Base-by-base conservation (phyloP, 148 eudicot species). In the Persicaria maculosa region DNA sequence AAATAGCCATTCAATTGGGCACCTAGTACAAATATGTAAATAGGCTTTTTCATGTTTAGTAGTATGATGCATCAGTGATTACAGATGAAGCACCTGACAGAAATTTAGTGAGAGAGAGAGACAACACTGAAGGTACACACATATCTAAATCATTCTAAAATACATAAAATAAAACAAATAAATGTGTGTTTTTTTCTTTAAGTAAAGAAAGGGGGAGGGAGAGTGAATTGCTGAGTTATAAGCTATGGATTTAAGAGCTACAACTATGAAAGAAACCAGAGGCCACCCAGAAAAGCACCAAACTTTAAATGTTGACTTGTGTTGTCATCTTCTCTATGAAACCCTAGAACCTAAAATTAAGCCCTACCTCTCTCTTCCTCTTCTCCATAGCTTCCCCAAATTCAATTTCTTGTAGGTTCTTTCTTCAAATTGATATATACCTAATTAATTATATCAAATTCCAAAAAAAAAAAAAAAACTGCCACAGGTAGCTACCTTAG, bases 291-390 rank as follows among this genome's bases (percentile, higher is more conserved):
- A 25, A 17, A 57, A 57, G 16, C 22, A 61, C 7, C 65, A 57
- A 57, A 57, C 31, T 57, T 52, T 11, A 52, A 12, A 52, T 15
- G 5, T 52, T 52, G n/a, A 14, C 16, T 52, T 55, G 61, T 55
- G 7, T 17, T 55, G 9, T 59, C 65, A 20, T 59, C 65, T 59
- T 40, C 8, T 40, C 17, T 65, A 43, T 43, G 70, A 65, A 65
- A 36, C 70, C 70, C 70, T 65, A 65, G 47, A 65, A 65, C 9
- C 70, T 65, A 48, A 8, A 65, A 40, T 65, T 43, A 40, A 14
- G 45, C 70, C 70, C 70, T 65, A 65, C 6, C 9, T 14, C 36
- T 22, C 65, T 59, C 65, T 20, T 59, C 14, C 4, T 17, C 44
- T 19, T 57, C 62, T 57, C 25, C 4, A 54, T 22, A 20, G 11